phyloP scores from a whole-genome alignment of 75 land plant genomes.

The Pseudotsuga menziesii region DNA sequence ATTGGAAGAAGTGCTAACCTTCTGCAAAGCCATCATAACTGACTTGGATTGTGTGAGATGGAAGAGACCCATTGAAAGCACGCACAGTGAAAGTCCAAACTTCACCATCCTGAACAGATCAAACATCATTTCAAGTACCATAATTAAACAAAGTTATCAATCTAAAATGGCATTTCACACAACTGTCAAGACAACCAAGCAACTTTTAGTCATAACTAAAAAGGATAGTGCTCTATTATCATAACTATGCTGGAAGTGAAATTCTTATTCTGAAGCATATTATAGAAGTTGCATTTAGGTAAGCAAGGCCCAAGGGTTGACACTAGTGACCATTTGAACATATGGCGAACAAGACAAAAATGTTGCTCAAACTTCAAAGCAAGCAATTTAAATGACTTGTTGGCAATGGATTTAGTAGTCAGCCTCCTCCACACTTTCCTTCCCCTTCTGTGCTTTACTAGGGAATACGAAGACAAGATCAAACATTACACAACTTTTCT shows the following conservation, averaged over 20 bases:
- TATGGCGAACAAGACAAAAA: no score
- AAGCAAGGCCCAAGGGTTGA: neutral
- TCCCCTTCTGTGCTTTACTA: no score
- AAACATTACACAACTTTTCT: no score
- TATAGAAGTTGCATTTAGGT: neutral
- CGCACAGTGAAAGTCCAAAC: constrained; percentile 28
- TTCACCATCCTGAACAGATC: constrained; percentile 29
- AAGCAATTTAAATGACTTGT: no score
- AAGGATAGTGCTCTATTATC: neutral
- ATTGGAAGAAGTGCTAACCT: constrained; percentile 18
- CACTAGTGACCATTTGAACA: no score
- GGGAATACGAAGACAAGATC: no score
- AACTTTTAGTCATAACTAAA: neutral
- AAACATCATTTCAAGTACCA: neutral
- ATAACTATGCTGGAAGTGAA: neutral
- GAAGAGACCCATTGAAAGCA: constrained; percentile 18
- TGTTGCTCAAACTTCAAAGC: no score
- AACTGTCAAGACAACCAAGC: neutral
- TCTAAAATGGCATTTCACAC: neutral
- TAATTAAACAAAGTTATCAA: neutral
- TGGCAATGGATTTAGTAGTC: no score
- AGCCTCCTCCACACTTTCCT: no score
- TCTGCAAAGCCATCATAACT: constrained; percentile 42
- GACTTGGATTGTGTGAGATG: constrained; percentile 26
- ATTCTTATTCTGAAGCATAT: neutral